Conservation (phyloP, 78 protist species). For the Dictyostelium citrinum region DNA sequence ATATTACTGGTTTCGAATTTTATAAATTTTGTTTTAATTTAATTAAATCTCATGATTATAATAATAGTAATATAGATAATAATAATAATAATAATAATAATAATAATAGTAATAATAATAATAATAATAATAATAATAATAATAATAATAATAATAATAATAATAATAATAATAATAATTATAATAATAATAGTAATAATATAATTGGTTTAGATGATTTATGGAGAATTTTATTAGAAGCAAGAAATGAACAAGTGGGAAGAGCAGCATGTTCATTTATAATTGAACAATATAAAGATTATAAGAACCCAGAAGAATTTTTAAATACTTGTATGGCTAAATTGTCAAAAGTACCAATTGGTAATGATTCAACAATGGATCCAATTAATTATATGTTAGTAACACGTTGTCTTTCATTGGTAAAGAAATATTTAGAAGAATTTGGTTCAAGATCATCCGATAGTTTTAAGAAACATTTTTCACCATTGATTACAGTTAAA, state of each 20-base stretch:
- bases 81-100: background rate
- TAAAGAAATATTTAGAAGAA: constrained; percentile 16
- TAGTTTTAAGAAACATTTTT: constrained; percentile 14
- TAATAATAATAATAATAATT: background rate
- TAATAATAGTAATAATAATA: background rate
- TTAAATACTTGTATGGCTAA: constrained; percentile 21
- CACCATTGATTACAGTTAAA: constrained; percentile 26
- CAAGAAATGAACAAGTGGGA: constrained; percentile 73
- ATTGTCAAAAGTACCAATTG: constrained; percentile 29
- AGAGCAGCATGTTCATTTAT: constrained; percentile 9
- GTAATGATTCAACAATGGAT: background rate
- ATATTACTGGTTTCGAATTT: constrained; percentile 2
- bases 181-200: background rate
- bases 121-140: background rate
- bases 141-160: background rate
- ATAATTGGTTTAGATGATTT: constrained; percentile 70
- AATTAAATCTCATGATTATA: background rate
- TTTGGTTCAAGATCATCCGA: constrained; percentile 38
- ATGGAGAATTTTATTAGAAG: constrained; percentile 77
- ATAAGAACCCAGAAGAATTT: constrained; percentile 28
- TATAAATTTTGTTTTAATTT: constrained; percentile 18
- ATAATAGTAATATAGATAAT: background rate
- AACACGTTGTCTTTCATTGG: constrained; percentile 16
- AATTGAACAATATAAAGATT: constrained; percentile 23
- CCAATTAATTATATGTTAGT: background rate